A percentile compares a stretch with the other conserved stretches of the same genome.
Evolutionary conservation across 495 filamentous ascomycete genomes (phyloP).

Genomic region (Lepraria neglecta): DNA sequence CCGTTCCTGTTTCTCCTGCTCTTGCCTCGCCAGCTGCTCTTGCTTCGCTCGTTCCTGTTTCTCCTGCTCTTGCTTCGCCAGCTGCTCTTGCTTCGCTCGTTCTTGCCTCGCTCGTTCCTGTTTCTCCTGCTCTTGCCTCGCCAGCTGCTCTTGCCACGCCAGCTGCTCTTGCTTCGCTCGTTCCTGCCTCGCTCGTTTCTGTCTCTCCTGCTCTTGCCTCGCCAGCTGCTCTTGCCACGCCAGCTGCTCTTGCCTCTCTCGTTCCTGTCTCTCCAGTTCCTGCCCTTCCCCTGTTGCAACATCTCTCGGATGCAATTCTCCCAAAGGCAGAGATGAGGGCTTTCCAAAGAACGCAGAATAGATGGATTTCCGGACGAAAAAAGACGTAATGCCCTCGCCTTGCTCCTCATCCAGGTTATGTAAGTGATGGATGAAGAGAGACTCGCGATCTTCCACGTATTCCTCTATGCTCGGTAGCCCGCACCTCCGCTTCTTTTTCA

Average conservation of each 20-base stretch:
- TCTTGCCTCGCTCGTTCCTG: too few species aligned
- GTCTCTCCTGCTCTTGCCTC: not conserved
- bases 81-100: too few species aligned
- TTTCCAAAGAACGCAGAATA: conserved; percentile 24
- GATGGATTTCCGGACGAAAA: conserved; percentile 22
- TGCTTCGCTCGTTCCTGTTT: too few species aligned
- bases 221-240: not conserved
- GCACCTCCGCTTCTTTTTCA: conserved; percentile 16
- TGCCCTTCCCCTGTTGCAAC: not conserved
- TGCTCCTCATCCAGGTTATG: conserved; percentile 15
- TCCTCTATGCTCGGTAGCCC: conserved; percentile 15
- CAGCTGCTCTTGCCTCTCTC: not conserved
- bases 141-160: too few species aligned
- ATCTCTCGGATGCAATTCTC: conserved; percentile 7
- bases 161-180: not conserved
- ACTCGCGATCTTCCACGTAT: not conserved
- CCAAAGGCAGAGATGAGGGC: conserved; percentile 17
- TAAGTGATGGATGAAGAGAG: conserved; percentile 23
- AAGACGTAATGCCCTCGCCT: conserved; percentile 23
- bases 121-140: too few species aligned
- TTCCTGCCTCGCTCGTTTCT: not conserved
- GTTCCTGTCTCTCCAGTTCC: not conserved
- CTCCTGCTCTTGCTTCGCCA: too few species aligned
- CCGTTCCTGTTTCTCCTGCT: too few species aligned
- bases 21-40: too few species aligned